Conservation (phyloP, 1,284 basidiomycete species). For the Anthracocystis walkeri region DNA sequence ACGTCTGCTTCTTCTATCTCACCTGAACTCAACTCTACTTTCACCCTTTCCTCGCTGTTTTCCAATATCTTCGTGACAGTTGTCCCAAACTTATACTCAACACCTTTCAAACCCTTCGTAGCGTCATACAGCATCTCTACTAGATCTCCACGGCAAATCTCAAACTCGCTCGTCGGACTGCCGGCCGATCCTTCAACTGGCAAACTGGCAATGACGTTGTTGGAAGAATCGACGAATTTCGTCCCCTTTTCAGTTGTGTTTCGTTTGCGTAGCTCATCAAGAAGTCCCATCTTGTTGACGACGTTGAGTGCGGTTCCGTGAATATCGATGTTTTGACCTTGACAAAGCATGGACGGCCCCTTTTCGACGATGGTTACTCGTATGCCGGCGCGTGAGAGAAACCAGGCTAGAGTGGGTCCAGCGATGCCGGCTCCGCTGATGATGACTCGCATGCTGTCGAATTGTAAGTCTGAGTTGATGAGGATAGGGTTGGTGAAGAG, state of each 20-base stretch:
- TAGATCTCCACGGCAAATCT: slow-evolving; percentile 55
- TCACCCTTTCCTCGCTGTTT: slow-evolving; percentile 16
- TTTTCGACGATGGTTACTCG: slow-evolving; percentile 69
- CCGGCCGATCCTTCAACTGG: slow-evolving; percentile 32
- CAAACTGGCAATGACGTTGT: slow-evolving; percentile 51
- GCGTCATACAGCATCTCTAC: slow-evolving; percentile 39
- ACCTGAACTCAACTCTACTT: slow-evolving; percentile 32
- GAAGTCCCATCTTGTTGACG: slow-evolving; percentile 66
- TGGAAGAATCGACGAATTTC: slow-evolving; percentile 53
- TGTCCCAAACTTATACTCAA: slow-evolving; percentile 38
- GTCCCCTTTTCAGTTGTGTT: slow-evolving; percentile 67
- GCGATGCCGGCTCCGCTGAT: slow-evolving; percentile 70
- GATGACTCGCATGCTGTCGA: slow-evolving; percentile 50
- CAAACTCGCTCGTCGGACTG: slow-evolving; percentile 39
- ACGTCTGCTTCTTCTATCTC: slow-evolving; percentile 40
- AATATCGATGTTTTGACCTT: slow-evolving; percentile 70
- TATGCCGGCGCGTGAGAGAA: slow-evolving; percentile 57
- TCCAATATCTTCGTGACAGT: slow-evolving; percentile 36
- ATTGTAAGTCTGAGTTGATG: neutral
- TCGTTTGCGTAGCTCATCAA: slow-evolving; percentile 39
- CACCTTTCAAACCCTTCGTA: slow-evolving; percentile 12
- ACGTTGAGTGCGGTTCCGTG: slow-evolving; percentile 59
- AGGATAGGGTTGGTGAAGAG: neutral
- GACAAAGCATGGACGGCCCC: slow-evolving; percentile 46
- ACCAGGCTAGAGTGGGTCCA: slow-evolving; percentile 67